Base-by-base conservation (phyloP, 805 yeast species). In the Tetrapisispora taiwanensis region DNA sequence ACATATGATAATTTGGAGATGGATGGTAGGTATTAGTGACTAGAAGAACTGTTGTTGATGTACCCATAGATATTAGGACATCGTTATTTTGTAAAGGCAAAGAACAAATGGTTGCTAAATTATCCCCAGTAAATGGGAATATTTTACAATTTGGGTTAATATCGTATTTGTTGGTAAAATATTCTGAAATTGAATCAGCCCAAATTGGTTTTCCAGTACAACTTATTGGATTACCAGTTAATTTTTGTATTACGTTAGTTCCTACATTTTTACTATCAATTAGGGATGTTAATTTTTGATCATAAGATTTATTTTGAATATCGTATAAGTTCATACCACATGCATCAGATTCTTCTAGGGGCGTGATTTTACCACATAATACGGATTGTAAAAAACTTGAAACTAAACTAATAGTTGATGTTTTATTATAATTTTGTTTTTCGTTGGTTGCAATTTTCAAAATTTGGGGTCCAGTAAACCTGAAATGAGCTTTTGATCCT, bases 261-360 rank as follows among this genome's bases (percentile, higher is more conserved):
- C 12, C 17, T 1, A 7, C 17, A 7, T 20, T 32, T 5, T 40
- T 38, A 15, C 20, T 33, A 30, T 54, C 62, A 15, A 67, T 54
- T 4, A 65, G 52, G 1, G 76, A 65, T 19, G 85, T 55, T 33
- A 87, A 69, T 13, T 71, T 71, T 10, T 74, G 74, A 56, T 78
- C 71, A 70, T 76, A 87, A 17, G 70, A 59, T 28, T 71, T 68
- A 10, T 74, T 66, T n/a, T 66, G 50, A 34, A 88, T 74, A 60
- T 85, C 89, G 68, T 85, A 87, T 39, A 88, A 55, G 54, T 89
- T 89, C 92, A 87, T 87, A 10, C 97, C 97, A 65, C 96, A 86
- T 1, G 85, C 95, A 63, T 89, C 97, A 13, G 86, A 78, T 53
- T 81, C 81, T 52, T 88, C 97, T 45, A 86, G 67, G 3, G 74